These are phyloP conservation scores for Trichoderma hamatum DNA, from an alignment of 2,329 filamentous ascomycete species.

Conservation along the genomic window DNA sequence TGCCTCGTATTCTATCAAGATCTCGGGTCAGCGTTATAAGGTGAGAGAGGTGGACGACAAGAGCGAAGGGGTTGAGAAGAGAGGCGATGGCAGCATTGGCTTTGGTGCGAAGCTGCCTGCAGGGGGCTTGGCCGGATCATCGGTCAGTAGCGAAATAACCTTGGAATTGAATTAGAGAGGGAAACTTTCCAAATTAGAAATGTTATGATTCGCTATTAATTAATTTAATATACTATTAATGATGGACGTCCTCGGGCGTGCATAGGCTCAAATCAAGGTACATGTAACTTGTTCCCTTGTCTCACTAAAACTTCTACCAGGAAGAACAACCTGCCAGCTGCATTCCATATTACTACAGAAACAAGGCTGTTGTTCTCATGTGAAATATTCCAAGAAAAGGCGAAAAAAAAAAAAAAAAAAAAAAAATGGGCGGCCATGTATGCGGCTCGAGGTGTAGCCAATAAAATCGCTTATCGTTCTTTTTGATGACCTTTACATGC, in stretches of 20 bases:
- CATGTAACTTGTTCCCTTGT: not conserved
- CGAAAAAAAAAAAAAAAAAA: not conserved
- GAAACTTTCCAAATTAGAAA: not conserved
- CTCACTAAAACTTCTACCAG: not conserved
- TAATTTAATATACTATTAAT: not conserved
- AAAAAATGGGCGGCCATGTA: not conserved
- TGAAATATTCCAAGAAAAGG: not conserved
- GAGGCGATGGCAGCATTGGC: not conserved
- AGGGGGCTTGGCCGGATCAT: slow-evolving; percentile 31
- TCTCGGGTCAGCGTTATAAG: slow-evolving; percentile 1
- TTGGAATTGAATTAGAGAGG: slow-evolving; percentile 9
- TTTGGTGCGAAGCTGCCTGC: slow-evolving; percentile 28
- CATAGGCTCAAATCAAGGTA: not conserved
- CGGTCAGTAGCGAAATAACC: slow-evolving; percentile 25
- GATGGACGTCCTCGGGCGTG: not conserved
- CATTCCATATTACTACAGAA: not conserved
- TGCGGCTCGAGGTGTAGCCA: too few relatives aligned
- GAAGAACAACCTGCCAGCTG: not conserved
- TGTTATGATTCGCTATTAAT: not conserved
- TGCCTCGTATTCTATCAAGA: slow-evolving; percentile 25
- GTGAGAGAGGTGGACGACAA: not conserved
- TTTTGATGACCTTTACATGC: not conserved
- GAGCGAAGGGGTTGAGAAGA: slow-evolving; percentile 6
- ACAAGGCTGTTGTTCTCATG: not conserved
- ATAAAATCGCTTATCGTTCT: not conserved